Evolutionary conservation across 345 rosid species (phyloP).

Genomic region (Rhodomyrtus tomentosa): DNA sequence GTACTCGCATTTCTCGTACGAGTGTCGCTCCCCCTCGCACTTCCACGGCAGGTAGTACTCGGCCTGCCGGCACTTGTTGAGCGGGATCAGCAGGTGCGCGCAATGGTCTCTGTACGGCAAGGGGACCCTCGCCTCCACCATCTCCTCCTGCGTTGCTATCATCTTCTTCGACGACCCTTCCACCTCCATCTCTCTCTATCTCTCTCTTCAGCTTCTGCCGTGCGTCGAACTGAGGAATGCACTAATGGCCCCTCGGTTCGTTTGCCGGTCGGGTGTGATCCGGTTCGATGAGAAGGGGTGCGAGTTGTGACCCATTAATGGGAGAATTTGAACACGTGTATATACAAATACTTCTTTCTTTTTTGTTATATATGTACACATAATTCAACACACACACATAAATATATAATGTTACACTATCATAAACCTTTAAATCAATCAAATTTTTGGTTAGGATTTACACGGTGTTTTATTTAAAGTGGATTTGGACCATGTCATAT

Average conservation of each 20-base stretch:
- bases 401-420: not conserved
- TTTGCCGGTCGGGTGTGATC: not conserved
- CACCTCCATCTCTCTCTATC: constrained; percentile 41
- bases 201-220: not conserved
- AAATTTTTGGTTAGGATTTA: not conserved
- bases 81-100: constrained; percentile 89
- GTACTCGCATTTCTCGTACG: constrained; percentile 95
- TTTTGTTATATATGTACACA: too few relatives aligned
- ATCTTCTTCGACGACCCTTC: constrained; percentile 92
- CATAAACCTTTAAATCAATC: not conserved
- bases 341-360: too few relatives aligned
- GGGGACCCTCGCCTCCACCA: constrained; percentile 78
- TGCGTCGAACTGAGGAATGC: not conserved
- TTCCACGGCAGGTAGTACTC: constrained; percentile 98
- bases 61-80: constrained; percentile 91
- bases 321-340: not conserved
- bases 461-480: not conserved
- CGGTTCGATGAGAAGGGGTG: accelerated
- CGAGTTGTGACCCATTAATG: not conserved
- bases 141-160: constrained; percentile 93
- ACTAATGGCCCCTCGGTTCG: not conserved
- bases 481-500: not conserved
- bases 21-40: constrained; percentile 88
- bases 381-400: too few relatives aligned
- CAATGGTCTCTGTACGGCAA: constrained; percentile 88